Evolutionary conservation across 768 basidiomycete species (phyloP).

Genomic region (Boletus eberwhitei): DNA sequence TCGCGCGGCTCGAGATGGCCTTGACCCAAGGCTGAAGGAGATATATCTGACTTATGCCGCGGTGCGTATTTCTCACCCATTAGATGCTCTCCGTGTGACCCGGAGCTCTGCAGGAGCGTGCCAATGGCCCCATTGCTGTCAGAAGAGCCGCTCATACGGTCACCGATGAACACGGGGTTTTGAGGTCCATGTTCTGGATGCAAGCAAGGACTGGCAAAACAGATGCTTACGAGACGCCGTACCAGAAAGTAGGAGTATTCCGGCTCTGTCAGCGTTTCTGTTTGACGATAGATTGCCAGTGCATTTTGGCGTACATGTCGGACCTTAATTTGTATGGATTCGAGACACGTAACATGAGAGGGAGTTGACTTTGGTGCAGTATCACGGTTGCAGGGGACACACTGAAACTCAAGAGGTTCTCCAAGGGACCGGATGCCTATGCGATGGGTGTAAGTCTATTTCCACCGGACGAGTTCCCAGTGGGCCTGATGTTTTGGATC

Average conservation of each 20-base stretch:
- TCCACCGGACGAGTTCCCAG: not conserved
- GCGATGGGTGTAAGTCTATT: constrained; percentile 57
- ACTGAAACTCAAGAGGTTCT: constrained; percentile 49
- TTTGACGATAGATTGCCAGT: constrained; percentile 39
- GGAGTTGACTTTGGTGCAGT: constrained; percentile 35
- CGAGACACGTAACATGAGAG: not conserved
- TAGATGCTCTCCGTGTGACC: constrained; percentile 21
- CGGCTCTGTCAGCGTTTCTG: not conserved
- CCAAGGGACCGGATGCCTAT: constrained; percentile 47
- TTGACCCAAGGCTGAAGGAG: constrained; percentile 35
- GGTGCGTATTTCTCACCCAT: constrained; percentile 15
- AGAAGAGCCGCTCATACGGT: constrained; percentile 49
- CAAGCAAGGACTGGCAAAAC: constrained; percentile 54
- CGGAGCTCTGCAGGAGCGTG: constrained; percentile 53
- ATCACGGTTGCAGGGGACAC: constrained; percentile 52
- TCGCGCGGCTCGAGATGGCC: constrained; percentile 26
- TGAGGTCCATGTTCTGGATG: constrained; percentile 75
- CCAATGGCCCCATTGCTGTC: constrained; percentile 64
- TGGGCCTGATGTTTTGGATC: constrained; percentile 4
- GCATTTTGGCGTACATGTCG: constrained; percentile 76
- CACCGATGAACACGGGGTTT: constrained; percentile 42
- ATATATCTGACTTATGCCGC: constrained; percentile 27
- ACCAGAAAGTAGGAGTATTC: constrained; percentile 60
- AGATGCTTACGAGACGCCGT: constrained; percentile 63
- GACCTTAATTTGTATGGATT: constrained; percentile 70